Percentiles rank a stretch among this genome's conserved stretches.
These are phyloP conservation scores for Ganoderma meredithae DNA, from an alignment of 1,284 basidiomycete species.

Conservation along the genomic window DNA sequence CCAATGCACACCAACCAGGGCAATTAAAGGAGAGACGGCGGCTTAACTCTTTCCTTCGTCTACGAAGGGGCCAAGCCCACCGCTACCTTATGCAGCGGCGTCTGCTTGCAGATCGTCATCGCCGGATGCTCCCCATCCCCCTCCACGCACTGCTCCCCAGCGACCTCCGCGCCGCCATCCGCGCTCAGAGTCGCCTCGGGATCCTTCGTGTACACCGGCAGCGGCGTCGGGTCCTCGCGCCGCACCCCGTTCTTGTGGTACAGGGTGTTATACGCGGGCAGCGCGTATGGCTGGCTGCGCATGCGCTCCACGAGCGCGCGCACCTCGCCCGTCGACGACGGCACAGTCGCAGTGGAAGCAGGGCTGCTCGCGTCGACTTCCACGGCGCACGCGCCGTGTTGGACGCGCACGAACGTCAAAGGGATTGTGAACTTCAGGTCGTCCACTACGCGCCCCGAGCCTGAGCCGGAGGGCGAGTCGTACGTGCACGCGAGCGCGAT, in stretches of 20 bases:
- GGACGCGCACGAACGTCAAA: conserved; percentile 54
- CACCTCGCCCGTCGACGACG: conserved; percentile 8
- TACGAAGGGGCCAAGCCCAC: conserved; percentile 1
- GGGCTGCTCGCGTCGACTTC: conserved; percentile 15
- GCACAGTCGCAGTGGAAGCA: background rate
- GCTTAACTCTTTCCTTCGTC: background rate
- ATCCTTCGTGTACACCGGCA: conserved; percentile 63
- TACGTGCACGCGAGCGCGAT: conserved; percentile 64
- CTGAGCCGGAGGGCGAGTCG: conserved; percentile 41
- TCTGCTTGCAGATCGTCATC: conserved; percentile 26
- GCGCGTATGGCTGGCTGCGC: conserved; percentile 33
- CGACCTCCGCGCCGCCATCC: background rate
- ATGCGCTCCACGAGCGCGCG: conserved; percentile 19
- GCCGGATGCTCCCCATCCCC: conserved; percentile 19
- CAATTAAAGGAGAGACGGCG: background rate
- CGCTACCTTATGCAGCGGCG: conserved; percentile 17
- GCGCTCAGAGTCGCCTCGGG: no score
- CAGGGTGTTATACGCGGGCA: conserved; percentile 80
- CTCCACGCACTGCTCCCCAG: conserved; percentile 16
- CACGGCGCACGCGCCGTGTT: conserved; percentile 10
- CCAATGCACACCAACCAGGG: background rate
- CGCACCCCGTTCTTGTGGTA: conserved; percentile 76
- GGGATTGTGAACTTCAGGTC: conserved; percentile 59
- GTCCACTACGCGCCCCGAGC: conserved; percentile 40
- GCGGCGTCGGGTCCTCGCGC: conserved; percentile 69